Percentiles rank a stretch among this genome's conserved stretches.
Evolutionary conservation across 345 rosid genomes (phyloP).

Genomic region (Conringia planisiliqua): DNA sequence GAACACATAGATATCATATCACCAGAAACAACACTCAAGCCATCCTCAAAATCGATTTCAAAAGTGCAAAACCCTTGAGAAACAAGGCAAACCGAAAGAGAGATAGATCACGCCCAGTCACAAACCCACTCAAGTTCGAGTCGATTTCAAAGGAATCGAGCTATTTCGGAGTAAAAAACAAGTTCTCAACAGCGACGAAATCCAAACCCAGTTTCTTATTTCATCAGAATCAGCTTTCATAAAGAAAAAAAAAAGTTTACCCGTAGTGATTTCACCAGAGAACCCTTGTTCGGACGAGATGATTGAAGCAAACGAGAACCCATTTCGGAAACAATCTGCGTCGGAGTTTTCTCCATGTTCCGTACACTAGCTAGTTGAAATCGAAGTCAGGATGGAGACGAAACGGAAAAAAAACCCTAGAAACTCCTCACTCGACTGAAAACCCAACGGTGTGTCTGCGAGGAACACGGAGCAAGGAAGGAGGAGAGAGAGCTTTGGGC

Average conservation of each 20-base stretch:
- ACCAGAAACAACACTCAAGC: neutral
- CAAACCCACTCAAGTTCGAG: neutral
- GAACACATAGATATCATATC: neutral
- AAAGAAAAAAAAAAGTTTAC: slow-evolving; percentile 33
- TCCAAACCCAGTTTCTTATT: neutral
- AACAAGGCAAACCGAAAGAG: neutral
- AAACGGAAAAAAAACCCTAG: neutral
- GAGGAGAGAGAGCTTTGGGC: slow-evolving; percentile 22
- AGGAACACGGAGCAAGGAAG: slow-evolving; percentile 7
- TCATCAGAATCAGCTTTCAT: neutral
- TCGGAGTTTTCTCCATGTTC: slow-evolving; percentile 51
- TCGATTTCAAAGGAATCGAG: neutral
- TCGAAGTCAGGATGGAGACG: neutral
- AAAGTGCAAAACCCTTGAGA: neutral
- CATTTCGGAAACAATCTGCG: slow-evolving; percentile 49
- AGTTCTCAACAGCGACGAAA: neutral
- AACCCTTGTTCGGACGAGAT: slow-evolving; percentile 64
- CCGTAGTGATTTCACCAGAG: slow-evolving; percentile 62
- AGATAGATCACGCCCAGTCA: neutral
- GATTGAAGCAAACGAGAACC: slow-evolving; percentile 54
- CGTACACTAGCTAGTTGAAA: neutral
- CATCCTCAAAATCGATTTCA: neutral
- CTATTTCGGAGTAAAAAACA: neutral
- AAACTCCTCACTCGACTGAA: neutral
- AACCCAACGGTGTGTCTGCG: slow-evolving; percentile 18